These are phyloP conservation scores for Dioszegia aurantiaca DNA, from an alignment of 768 basidiomycete species.

Conservation along the genomic window DNA sequence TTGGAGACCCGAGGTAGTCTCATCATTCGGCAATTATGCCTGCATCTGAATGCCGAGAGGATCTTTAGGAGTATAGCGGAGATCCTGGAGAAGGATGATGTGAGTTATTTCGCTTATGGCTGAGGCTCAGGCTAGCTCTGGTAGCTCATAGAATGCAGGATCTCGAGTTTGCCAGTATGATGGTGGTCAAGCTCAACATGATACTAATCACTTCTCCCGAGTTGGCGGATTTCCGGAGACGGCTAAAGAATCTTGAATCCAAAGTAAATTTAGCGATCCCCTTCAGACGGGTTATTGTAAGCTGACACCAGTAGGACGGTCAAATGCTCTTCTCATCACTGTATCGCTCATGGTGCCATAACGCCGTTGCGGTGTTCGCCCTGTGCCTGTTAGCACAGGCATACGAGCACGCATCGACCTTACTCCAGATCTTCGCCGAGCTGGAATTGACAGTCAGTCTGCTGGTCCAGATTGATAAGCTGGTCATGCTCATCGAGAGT, in stretches of 20 bases:
- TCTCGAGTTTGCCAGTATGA: conserved; percentile 93
- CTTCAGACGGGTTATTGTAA: neutral
- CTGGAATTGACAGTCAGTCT: conserved; percentile 93
- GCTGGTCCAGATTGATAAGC: conserved; percentile 92
- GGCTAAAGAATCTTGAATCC: conserved; percentile 88
- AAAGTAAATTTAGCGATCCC: conserved; percentile 61
- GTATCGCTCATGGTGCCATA: conserved; percentile 98
- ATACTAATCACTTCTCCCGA: conserved; percentile 96
- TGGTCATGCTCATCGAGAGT: conserved; percentile 95
- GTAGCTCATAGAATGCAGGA: conserved; percentile 61
- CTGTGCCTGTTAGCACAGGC: conserved; percentile 95
- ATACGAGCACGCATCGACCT: conserved; percentile 96
- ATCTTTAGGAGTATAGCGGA: conserved; percentile 96
- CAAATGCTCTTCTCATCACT: conserved; percentile 90
- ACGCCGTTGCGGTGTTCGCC: conserved; percentile 93
- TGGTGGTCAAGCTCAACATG: conserved; percentile 94
- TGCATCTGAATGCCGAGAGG: conserved; percentile 88
- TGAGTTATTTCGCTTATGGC: too few species aligned
- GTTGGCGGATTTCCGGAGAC: conserved; percentile 86
- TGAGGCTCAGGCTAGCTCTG: too few species aligned
- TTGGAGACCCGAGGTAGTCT: conserved; percentile 89
- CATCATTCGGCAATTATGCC: conserved; percentile 89
- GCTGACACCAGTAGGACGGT: conserved; percentile 73
- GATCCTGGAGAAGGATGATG: conserved; percentile 97
- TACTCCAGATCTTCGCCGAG: conserved; percentile 93